These are phyloP conservation scores for Saccharata proteae DNA, from an alignment of 2,329 filamentous ascomycete species.

Conservation along the genomic window DNA sequence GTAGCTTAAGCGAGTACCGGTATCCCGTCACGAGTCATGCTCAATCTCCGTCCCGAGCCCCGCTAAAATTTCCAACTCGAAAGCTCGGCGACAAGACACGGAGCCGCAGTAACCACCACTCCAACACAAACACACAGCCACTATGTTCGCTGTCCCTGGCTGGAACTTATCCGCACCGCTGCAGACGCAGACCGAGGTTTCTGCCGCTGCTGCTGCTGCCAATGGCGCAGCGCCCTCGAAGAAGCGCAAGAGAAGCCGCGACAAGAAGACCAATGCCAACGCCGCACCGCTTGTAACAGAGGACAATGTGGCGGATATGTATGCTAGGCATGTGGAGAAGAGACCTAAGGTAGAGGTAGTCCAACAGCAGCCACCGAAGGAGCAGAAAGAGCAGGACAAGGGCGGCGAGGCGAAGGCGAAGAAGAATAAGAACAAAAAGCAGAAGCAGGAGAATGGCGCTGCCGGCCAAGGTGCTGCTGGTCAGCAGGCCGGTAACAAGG, in stretches of 20 bases:
- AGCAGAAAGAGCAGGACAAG: constrained; percentile 18
- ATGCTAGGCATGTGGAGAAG: constrained; percentile 61
- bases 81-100: too few relatives aligned
- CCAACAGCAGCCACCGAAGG: constrained; percentile 17
- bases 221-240: constrained; percentile 24
- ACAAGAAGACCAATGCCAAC: constrained; percentile 15
- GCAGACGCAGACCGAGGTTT: constrained; percentile 51
- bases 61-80: too few relatives aligned
- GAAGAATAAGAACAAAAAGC: constrained; percentile 12
- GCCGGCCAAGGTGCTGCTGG: background rate
- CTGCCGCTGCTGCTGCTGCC: constrained; percentile 16
- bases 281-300: constrained; percentile 40
- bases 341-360: constrained; percentile 15
- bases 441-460: constrained; percentile 11
- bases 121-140: constrained; percentile 2
- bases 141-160: constrained; percentile 87
- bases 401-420: constrained; percentile 11
- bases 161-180: constrained; percentile 74
- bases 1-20: too few relatives aligned
- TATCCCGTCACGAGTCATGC: too few relatives aligned
- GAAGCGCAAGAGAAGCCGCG: constrained; percentile 32
- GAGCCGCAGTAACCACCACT: too few relatives aligned
- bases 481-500: constrained; percentile 13
- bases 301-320: constrained; percentile 65
- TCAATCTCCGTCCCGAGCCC: too few relatives aligned